These are phyloP conservation scores for Solanum acaule DNA, from an alignment of 257 asterid species.

Conservation along the genomic window DNA sequence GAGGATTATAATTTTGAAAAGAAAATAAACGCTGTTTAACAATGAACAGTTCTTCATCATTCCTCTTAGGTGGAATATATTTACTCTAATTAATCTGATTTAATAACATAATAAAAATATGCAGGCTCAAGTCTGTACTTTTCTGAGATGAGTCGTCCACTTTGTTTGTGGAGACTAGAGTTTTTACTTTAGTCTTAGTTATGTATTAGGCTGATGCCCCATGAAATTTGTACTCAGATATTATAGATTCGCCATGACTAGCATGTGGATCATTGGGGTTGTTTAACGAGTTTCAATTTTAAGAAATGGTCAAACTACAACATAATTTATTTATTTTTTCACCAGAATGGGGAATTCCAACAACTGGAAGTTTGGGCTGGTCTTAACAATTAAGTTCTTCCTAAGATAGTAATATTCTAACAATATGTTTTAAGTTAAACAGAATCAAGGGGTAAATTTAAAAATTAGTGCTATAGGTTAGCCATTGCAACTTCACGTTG, in stretches of 20 bases:
- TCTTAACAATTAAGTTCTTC: background rate
- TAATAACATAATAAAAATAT: background rate
- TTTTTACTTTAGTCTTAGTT: background rate
- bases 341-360: background rate
- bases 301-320: background rate
- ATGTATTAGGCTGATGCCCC: background rate
- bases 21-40: background rate
- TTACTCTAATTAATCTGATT: background rate
- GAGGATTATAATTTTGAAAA: background rate
- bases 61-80: background rate
- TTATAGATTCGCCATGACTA: background rate
- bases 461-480: background rate
- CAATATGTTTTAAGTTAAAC: background rate
- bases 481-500: background rate
- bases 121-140: background rate
- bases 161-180: background rate
- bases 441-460: background rate
- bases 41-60: background rate
- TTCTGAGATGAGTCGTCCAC: background rate
- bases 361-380: background rate
- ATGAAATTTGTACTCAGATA: background rate
- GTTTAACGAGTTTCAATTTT: background rate
- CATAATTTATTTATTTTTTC: background rate
- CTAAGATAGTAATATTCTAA: background rate
- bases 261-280: background rate